phyloP scores from a whole-genome alignment of 73 alveolate species.

The Symbiodinium natans region DNA sequence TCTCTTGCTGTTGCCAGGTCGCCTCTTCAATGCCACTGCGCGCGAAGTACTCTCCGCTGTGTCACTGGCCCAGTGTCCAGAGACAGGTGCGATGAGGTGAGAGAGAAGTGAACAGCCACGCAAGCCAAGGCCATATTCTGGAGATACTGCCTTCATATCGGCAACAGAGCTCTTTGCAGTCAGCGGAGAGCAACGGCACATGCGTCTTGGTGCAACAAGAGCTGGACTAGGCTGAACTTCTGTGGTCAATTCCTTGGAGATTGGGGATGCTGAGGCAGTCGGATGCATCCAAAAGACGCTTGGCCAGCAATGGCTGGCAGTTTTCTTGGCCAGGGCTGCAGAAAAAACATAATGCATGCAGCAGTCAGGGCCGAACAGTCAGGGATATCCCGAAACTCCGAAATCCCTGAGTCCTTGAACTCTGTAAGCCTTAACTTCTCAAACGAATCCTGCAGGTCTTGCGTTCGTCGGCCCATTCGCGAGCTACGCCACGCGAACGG shows the following conservation, averaged over 20 bases:
- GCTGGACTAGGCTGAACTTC: background rate
- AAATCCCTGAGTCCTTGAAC: no score
- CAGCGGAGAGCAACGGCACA: slow-evolving; percentile 83
- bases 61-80: background rate
- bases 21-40: slow-evolving; percentile 91
- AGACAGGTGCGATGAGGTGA: background rate
- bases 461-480: slow-evolving; percentile 59
- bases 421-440: no score
- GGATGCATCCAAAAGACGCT: background rate
- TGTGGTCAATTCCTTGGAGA: no score
- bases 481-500: slow-evolving; percentile 25
- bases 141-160: slow-evolving; percentile 44
- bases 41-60: slow-evolving; percentile 51
- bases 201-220: background rate
- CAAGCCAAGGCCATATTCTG: slow-evolving; percentile 52
- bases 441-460: no score
- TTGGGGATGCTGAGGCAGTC: background rate
- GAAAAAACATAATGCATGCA: background rate
- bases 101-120: no score
- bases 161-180: slow-evolving; percentile 32
- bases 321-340: background rate
- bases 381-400: no score
- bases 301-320: background rate
- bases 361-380: background rate
- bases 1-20: slow-evolving; percentile 2